A percentile compares a stretch with the other conserved stretches of the same genome.
phyloP scores from a whole-genome alignment of 139 green algal species.

The Choricystis sp. region DNA sequence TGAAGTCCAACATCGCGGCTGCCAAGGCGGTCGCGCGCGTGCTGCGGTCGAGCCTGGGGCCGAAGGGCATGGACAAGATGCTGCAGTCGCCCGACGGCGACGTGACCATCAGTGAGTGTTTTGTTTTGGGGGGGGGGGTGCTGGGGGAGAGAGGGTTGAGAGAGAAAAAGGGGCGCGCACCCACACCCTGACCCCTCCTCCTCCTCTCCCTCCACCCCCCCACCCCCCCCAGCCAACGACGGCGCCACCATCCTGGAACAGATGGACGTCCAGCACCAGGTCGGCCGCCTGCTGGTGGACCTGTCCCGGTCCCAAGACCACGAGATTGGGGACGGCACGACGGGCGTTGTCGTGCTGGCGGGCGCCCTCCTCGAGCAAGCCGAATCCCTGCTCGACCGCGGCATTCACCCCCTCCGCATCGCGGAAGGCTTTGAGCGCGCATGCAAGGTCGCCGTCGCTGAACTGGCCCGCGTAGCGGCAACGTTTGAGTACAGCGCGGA shows the following conservation, averaged over 20 bases:
- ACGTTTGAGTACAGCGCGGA: constrained; percentile 70
- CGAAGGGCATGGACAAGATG: constrained; percentile 99
- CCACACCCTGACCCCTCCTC: not conserved
- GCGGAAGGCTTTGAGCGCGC: constrained; percentile 98
- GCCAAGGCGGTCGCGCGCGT: constrained; percentile 83
- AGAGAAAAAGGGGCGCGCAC: not conserved
- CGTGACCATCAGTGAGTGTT: constrained; percentile 87
- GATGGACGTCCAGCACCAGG: constrained; percentile 99
- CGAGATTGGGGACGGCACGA: constrained; percentile 81
- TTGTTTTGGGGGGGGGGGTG: not conserved
- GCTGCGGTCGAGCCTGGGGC: constrained; percentile 62
- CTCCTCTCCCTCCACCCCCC: not conserved
- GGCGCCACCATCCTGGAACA: constrained; percentile 97
- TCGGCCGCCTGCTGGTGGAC: constrained; percentile 97
- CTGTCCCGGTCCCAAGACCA: constrained; percentile 69
- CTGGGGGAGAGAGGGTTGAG: not conserved
- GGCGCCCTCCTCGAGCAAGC: constrained; percentile 64
- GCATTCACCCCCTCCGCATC: constrained; percentile 93
- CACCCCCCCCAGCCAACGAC: constrained; percentile 62
- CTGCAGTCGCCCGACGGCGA: constrained; percentile 92
- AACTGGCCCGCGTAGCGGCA: constrained; percentile 46
- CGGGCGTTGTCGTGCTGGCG: constrained; percentile 83
- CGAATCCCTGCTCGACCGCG: constrained; percentile 87
- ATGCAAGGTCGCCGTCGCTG: constrained; percentile 68
- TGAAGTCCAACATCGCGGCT: constrained; percentile 92